These are phyloP conservation scores for Picea glauca DNA, from an alignment of 75 land plant genomes.

Conservation along the genomic window DNA sequence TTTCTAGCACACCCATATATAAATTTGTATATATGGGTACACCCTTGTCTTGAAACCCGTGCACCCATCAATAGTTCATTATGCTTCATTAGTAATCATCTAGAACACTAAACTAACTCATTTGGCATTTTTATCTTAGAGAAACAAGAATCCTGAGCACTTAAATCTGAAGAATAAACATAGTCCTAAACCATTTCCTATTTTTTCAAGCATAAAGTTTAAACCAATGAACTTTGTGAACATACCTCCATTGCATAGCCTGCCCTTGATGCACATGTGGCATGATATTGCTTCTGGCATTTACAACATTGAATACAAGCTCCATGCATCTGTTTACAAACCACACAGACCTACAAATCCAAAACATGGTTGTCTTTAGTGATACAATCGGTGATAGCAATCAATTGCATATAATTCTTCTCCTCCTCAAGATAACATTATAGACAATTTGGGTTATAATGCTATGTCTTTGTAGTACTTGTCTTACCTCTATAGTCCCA, in stretches of 20 bases:
- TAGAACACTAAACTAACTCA: too few relatives aligned
- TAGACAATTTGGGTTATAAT: neutral
- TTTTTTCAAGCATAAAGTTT: neutral
- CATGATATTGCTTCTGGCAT: constrained; percentile 79
- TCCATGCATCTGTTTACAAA: constrained; percentile 95
- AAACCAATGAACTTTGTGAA: neutral
- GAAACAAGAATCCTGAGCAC: neutral
- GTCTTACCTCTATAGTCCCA: too few relatives aligned
- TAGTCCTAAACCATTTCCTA: neutral
- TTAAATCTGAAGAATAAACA: neutral
- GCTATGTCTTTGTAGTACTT: too few relatives aligned
- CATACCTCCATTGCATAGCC: constrained; percentile 95
- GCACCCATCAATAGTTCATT: neutral
- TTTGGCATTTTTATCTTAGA: neutral
- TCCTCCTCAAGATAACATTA: neutral
- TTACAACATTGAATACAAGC: constrained; percentile 83
- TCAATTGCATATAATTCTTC: neutral
- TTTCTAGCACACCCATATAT: too few relatives aligned
- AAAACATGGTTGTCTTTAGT: constrained; percentile 1
- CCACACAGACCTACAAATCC: constrained; percentile 50
- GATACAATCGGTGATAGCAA: neutral
- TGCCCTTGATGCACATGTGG: constrained; percentile 94
- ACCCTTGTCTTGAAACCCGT: neutral
- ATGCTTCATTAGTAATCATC: neutral
- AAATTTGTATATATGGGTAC: neutral